A percentile compares a stretch with the other conserved stretches of the same genome.
Evolutionary conservation across 2,329 filamentous ascomycete genomes (phyloP).

Genomic region (Helminthosporium solani): DNA sequence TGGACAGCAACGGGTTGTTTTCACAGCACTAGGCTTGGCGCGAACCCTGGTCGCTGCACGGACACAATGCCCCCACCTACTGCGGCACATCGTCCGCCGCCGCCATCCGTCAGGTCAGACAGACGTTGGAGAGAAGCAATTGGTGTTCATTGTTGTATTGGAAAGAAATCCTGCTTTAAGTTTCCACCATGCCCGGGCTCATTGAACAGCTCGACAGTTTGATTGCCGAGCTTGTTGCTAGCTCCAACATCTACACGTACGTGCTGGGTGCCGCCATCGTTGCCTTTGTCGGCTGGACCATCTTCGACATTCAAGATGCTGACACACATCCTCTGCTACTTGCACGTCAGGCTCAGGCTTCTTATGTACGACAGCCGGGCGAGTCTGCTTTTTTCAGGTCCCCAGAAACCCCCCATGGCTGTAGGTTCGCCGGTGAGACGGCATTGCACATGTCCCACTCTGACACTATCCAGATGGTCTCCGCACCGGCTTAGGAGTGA

Average conservation of each 20-base stretch:
- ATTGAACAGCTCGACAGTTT: conserved; percentile 70
- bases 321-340: conserved; percentile 92
- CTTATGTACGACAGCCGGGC: conserved; percentile 76
- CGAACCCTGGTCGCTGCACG: background rate
- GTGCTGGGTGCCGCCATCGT: conserved; percentile 66
- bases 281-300: conserved; percentile 67
- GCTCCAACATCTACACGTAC: conserved; percentile 83
- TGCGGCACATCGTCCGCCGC: conserved; percentile 2
- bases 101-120: background rate
- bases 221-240: conserved; percentile 67
- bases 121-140: too few species aligned
- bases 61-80: background rate
- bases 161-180: background rate
- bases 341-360: conserved; percentile 76
- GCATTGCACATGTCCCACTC: conserved; percentile 5
- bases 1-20: conserved; percentile 11
- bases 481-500: conserved; percentile 62
- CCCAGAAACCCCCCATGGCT: conserved; percentile 81
- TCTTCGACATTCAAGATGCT: conserved; percentile 73
- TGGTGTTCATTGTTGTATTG: background rate
- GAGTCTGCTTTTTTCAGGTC: conserved; percentile 85
- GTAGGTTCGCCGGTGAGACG: conserved; percentile 20
- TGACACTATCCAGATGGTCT: conserved; percentile 37
- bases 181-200: conserved; percentile 44
- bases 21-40: background rate